Evolutionary conservation across 768 basidiomycete species (phyloP).

Genomic region (Podaxis sp.): DNA sequence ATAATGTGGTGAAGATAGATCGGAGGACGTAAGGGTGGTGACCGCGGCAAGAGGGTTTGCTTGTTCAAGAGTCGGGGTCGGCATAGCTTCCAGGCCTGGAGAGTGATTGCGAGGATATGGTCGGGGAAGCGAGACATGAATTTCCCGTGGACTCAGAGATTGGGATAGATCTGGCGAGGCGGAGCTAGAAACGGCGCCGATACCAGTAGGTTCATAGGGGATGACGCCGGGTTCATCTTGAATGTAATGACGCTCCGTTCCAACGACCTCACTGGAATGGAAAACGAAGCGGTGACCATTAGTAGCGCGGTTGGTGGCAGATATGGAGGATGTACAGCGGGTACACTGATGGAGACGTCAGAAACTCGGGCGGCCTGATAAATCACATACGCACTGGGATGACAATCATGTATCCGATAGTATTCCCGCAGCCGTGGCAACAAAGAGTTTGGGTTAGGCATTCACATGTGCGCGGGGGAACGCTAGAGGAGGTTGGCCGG

Average conservation of each 20-base stretch:
- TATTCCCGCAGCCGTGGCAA: slow-evolving; percentile 74
- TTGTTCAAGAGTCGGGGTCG: slow-evolving; percentile 38
- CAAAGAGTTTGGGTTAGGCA: slow-evolving; percentile 81
- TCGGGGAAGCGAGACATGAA: slow-evolving; percentile 11
- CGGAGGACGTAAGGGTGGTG: slow-evolving; percentile 25
- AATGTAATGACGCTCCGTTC: slow-evolving; percentile 64
- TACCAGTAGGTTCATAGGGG: slow-evolving; percentile 33
- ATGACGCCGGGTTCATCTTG: slow-evolving; percentile 62
- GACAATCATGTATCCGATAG: slow-evolving; percentile 81
- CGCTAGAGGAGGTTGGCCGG: slow-evolving; percentile 30
- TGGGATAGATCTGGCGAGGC: slow-evolving; percentile 1
- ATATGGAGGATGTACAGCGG: slow-evolving; percentile 72
- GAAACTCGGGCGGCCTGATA: slow-evolving; percentile 1
- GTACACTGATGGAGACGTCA: slow-evolving; percentile 41
- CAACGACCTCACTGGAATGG: slow-evolving; percentile 66
- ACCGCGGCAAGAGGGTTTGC: slow-evolving; percentile 27
- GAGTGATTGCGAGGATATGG: slow-evolving; percentile 26
- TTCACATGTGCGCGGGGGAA: slow-evolving; percentile 65
- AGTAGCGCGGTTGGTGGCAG: slow-evolving; percentile 64
- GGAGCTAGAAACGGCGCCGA: slow-evolving; percentile 3
- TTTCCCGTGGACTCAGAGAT: neutral
- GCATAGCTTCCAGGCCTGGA: slow-evolving; percentile 32
- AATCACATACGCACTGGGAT: slow-evolving; percentile 43
- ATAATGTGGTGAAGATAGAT: slow-evolving; percentile 17
- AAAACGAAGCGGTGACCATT: slow-evolving; percentile 90